A percentile compares a stretch with the other conserved stretches of the same genome.
These are phyloP conservation scores for Fusarium pininemorale DNA, from an alignment of 2,329 filamentous ascomycete species.

Conservation along the genomic window DNA sequence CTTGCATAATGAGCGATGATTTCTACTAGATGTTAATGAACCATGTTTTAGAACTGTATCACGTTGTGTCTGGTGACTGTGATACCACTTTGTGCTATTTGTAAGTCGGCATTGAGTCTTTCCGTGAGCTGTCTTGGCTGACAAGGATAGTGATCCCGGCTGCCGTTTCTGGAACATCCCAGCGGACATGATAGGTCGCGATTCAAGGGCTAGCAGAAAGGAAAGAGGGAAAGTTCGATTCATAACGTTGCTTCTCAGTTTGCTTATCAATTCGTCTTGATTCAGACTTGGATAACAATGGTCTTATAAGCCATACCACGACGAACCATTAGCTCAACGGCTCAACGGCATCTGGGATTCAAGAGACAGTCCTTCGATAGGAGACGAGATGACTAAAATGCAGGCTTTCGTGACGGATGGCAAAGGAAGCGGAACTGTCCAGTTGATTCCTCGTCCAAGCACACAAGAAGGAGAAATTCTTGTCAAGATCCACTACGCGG, in stretches of 20 bases:
- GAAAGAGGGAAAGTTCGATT: not conserved
- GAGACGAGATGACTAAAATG: not conserved
- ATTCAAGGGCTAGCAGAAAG: not conserved
- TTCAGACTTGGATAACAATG: too few species aligned
- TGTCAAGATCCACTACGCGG: not conserved
- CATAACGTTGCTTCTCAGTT: not conserved
- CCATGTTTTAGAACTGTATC: not conserved
- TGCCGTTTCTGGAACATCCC: not conserved
- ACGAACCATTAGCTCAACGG: not conserved
- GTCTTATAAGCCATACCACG: not conserved
- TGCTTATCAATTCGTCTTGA: not conserved
- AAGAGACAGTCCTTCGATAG: too few species aligned
- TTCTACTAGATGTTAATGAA: conserved; percentile 21
- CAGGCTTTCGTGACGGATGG: conserved; percentile 8
- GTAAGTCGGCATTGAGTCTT: not conserved
- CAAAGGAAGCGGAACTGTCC: not conserved
- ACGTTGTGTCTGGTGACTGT: not conserved
- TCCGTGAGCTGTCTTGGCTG: not conserved
- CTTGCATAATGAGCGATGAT: conserved; percentile 27
- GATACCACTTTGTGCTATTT: not conserved
- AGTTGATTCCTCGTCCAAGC: not conserved
- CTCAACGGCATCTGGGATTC: not conserved
- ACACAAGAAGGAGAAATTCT: not conserved
- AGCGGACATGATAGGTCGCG: not conserved
- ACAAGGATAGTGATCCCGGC: not conserved